Percentiles rank a stretch among this genome's conserved stretches.
Evolutionary conservation across 306 rosid species (phyloP).

Genomic region (Malus sylvestris): DNA sequence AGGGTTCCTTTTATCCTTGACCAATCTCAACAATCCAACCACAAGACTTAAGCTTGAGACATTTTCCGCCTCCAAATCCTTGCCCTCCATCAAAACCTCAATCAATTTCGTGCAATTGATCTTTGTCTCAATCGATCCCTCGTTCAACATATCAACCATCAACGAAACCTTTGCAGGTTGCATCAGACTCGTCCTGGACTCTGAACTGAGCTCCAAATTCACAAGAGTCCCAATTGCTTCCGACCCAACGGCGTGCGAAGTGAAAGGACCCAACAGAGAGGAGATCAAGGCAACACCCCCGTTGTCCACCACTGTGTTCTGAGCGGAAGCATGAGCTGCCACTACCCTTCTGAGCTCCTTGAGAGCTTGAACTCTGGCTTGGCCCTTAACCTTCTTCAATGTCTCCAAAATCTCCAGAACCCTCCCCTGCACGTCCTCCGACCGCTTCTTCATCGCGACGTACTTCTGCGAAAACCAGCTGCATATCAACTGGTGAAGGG

Average conservation of each 20-base stretch:
- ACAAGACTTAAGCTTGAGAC: constrained; percentile 60
- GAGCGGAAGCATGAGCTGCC: constrained; percentile 29
- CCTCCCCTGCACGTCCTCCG: constrained; percentile 59
- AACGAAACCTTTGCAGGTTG: constrained; percentile 65
- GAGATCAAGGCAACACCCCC: constrained; percentile 42
- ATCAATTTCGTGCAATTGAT: constrained; percentile 67
- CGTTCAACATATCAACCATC: constrained; percentile 70
- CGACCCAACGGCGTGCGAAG: constrained; percentile 77
- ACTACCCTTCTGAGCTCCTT: constrained; percentile 47
- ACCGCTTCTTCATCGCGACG: constrained; percentile 48
- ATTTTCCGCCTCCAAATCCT: constrained; percentile 30
- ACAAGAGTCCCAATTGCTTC: constrained; percentile 67
- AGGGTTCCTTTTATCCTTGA: constrained; percentile 55
- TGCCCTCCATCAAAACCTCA: constrained; percentile 39
- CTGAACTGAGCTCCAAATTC: constrained; percentile 40
- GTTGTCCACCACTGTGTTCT: constrained; percentile 33
- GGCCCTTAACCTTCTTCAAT: constrained; percentile 62
- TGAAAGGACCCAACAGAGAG: constrained; percentile 63
- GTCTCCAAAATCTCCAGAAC: constrained; percentile 48
- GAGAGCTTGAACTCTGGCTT: constrained; percentile 58
- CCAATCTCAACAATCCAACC: constrained; percentile 61
- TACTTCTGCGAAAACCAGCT: constrained; percentile 64
- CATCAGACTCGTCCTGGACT: constrained; percentile 37
- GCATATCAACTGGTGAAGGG: constrained; percentile 53
- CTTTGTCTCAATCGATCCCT: constrained; percentile 71